Conservation (phyloP, 2,329 filamentous ascomycete species). For the Knufia petricola region DNA sequence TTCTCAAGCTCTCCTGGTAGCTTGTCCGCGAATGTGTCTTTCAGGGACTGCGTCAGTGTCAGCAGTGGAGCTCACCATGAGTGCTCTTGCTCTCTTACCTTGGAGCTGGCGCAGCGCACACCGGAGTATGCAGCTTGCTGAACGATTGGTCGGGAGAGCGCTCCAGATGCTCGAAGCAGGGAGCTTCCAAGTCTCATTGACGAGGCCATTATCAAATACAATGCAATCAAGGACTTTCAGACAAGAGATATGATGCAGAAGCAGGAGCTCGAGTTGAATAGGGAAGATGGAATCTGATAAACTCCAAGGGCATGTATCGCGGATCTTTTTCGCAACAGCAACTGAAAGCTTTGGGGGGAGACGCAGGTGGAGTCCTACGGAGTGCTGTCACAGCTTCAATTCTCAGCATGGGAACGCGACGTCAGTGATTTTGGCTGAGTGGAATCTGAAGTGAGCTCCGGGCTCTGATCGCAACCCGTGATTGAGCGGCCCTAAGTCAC, state of each 20-base stretch:
- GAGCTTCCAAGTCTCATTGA: conserved; percentile 71
- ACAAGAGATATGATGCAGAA: conserved; percentile 19
- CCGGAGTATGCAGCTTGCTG: conserved; percentile 68
- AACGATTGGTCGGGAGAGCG: conserved; percentile 57
- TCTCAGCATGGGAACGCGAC: background rate
- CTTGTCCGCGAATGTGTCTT: conserved; percentile 95
- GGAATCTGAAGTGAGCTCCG: no score
- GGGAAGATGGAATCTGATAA: conserved; percentile 18
- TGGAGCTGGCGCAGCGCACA: conserved; percentile 71
- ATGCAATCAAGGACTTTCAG: conserved; percentile 20
- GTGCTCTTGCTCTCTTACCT: conserved; percentile 74
- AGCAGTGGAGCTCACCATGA: conserved; percentile 68
- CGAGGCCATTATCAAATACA: conserved; percentile 61
- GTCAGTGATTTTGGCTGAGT: background rate
- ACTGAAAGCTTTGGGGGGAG: background rate
- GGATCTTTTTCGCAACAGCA: background rate
- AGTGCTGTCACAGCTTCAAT: background rate
- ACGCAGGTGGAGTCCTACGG: background rate
- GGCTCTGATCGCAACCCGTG: no score
- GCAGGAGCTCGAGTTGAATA: conserved; percentile 18
- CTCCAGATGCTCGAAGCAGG: conserved; percentile 68
- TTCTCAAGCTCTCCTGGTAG: conserved; percentile 95
- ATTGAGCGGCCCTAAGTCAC: no score
- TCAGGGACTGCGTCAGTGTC: conserved; percentile 60
- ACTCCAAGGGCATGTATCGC: conserved; percentile 12